Conservation (phyloP, 805 yeast species). For the Cyberlindnera saturnus region DNA sequence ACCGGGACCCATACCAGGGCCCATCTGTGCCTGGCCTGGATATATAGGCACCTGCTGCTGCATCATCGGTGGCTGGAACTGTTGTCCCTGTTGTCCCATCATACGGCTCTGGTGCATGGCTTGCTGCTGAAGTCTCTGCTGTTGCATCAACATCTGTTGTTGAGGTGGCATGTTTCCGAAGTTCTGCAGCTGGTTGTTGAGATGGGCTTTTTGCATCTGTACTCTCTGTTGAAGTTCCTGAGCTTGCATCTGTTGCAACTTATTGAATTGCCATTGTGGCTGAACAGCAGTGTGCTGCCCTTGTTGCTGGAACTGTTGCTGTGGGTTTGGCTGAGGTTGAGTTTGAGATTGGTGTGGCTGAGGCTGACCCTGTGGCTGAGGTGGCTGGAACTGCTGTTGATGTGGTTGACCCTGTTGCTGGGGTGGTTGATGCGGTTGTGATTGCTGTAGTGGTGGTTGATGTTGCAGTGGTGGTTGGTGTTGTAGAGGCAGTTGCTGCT, state of each 20-base stretch:
- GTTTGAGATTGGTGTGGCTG: constrained; percentile 3
- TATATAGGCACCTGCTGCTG: constrained; percentile 2
- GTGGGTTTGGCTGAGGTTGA: constrained; percentile 6
- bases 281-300: not conserved
- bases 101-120: constrained; percentile 8
- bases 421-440: not conserved
- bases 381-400: not conserved
- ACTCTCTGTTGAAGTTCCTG: constrained; percentile 21
- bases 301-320: constrained; percentile 10
- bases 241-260: constrained; percentile 17
- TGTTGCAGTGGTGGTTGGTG: not conserved
- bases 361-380: constrained; percentile 1
- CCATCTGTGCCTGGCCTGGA: not conserved
- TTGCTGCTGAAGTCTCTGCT: constrained; percentile 8
- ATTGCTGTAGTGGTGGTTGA: not conserved
- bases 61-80: constrained; percentile 6
- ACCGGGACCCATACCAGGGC: not conserved
- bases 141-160: constrained; percentile 15
- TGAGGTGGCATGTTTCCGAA: constrained; percentile 14
- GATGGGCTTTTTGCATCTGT: constrained; percentile 20
- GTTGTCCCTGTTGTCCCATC: constrained; percentile 12
- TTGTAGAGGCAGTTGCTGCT: not conserved
- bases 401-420: not conserved
- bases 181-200: constrained; percentile 16
- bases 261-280: constrained; percentile 3